Conservation (phyloP, 192 early-diverging fungal genomes). For the Entomortierella beljakovae region DNA sequence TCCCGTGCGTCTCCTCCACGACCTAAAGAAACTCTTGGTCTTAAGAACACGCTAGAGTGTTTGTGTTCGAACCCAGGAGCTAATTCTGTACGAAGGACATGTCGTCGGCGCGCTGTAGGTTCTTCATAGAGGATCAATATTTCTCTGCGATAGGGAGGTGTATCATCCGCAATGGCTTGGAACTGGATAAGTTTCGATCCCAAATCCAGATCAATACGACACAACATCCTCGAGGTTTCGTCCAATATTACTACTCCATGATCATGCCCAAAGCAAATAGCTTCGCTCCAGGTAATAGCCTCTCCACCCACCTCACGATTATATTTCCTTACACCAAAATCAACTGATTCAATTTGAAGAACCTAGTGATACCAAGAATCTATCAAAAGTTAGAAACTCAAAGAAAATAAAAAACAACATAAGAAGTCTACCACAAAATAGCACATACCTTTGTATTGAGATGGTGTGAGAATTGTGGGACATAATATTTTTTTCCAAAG, state of each 20-base stretch:
- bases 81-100: slow-evolving; percentile 20
- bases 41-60: neutral
- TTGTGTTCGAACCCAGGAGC: slow-evolving; percentile 11
- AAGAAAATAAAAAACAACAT: no score
- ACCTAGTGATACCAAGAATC: slow-evolving; percentile 16
- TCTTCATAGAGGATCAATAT: slow-evolving; percentile 35
- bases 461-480: slow-evolving; percentile 9
- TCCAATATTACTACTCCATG: slow-evolving; percentile 33
- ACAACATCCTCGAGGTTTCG: slow-evolving; percentile 13
- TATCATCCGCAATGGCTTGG: slow-evolving; percentile 28
- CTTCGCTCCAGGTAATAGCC: slow-evolving; percentile 15
- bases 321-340: slow-evolving; percentile 6
- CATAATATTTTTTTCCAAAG: slow-evolving; percentile 20
- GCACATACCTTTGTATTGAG: slow-evolving; percentile 22
- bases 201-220: slow-evolving; percentile 9
- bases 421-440: neutral
- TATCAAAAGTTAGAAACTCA: no score
- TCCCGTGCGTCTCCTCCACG: slow-evolving; percentile 39
- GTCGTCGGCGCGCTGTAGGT: slow-evolving; percentile 22
- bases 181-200: slow-evolving; percentile 22
- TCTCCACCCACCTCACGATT: neutral
- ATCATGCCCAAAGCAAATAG: slow-evolving; percentile 26
- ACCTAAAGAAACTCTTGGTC: slow-evolving; percentile 15
- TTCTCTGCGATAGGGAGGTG: slow-evolving; percentile 17
- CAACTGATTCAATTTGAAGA: slow-evolving; percentile 16